Conservation (phyloP, 169 alveolate genomes). For the Eimeria necatrix region DNA sequence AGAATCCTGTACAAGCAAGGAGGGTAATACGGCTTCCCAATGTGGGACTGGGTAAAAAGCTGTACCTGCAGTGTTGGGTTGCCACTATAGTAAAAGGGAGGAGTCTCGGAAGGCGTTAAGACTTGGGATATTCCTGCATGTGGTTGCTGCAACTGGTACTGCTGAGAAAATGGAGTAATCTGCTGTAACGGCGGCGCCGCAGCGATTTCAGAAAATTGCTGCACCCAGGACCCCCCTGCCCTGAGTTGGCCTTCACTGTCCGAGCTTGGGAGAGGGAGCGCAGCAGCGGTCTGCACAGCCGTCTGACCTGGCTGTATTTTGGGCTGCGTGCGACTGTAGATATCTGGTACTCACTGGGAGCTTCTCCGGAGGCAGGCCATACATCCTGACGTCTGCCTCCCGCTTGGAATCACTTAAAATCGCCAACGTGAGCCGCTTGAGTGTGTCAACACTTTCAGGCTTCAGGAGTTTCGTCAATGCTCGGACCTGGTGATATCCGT, state of each 20-base stretch:
- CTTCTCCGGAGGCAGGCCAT: not conserved
- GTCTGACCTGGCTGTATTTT: not conserved
- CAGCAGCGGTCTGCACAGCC: not conserved
- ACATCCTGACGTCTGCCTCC: not conserved
- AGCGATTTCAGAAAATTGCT: conserved; percentile 12
- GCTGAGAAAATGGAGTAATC: not conserved
- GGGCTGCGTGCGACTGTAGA: not conserved
- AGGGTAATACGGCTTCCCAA: not conserved
- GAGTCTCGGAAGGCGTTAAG: not conserved
- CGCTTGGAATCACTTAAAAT: not conserved
- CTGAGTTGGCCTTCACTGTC: not conserved
- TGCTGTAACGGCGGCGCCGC: conserved; percentile 12
- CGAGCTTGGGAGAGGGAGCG: not conserved
- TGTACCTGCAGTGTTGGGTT: conserved; percentile 2
- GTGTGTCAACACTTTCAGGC: conserved; percentile 62
- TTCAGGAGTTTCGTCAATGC: conserved; percentile 66
- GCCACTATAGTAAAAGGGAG: not conserved
- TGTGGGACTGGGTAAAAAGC: not conserved
- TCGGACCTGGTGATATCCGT: not conserved
- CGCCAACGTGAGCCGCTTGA: conserved; percentile 52
- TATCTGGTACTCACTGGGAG: not conserved
- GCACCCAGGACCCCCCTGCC: conserved; percentile 14
- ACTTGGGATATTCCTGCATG: conserved; percentile 34
- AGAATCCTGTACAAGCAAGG: not conserved
- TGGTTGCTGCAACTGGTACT: not conserved